Evolutionary conservation across 2,329 filamentous ascomycete species (phyloP).

Genomic region (Penicillium sp.): DNA sequence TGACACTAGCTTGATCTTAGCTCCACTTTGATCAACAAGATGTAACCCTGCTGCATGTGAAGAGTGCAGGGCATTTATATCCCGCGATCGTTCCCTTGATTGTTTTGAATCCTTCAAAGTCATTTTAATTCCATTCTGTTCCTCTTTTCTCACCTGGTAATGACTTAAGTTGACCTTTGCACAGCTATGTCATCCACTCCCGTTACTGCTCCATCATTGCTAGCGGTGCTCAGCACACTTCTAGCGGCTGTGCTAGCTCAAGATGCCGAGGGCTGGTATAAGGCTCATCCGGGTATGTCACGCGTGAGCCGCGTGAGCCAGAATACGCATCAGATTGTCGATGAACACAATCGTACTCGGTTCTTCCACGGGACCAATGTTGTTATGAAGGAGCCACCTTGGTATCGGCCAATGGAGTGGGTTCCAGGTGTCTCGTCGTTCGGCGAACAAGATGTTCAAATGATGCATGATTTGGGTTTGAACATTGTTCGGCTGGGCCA

Average conservation of each 20-base stretch:
- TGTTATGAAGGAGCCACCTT: constrained; percentile 23
- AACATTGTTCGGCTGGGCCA: neutral
- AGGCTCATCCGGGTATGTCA: neutral
- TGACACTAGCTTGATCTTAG: neutral
- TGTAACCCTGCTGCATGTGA: neutral
- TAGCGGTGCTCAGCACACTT: neutral
- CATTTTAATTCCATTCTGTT: neutral
- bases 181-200: neutral
- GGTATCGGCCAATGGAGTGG: constrained; percentile 21
- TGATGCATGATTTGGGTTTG: neutral
- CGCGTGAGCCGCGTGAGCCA: neutral
- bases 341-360: constrained; percentile 19
- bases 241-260: neutral
- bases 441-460: constrained; percentile 1
- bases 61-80: neutral
- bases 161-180: neutral
- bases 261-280: neutral
- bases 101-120: neutral
- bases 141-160: neutral
- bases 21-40: neutral
- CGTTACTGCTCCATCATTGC: neutral
- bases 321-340: constrained; percentile 13
- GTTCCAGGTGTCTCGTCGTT: constrained; percentile 21
- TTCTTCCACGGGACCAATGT: constrained; percentile 26
- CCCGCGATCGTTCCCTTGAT: neutral